These are phyloP conservation scores for Apophysomyces trapeziformis DNA, from an alignment of 371 early-diverging fungal species.

Conservation along the genomic window DNA sequence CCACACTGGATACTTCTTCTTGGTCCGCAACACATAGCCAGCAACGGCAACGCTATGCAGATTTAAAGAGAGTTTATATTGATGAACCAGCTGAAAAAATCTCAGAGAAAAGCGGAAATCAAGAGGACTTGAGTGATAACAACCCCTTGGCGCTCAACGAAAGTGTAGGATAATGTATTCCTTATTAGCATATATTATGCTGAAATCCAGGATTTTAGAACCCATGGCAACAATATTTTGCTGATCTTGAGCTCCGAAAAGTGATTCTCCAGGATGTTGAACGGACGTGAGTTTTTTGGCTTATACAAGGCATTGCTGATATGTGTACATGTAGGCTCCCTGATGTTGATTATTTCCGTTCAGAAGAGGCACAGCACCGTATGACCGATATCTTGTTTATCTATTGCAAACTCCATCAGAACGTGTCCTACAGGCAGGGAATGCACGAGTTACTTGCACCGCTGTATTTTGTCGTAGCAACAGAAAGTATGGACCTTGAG, in stretches of 20 bases:
- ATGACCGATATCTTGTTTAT: slow-evolving; percentile 88
- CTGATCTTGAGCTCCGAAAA: slow-evolving; percentile 83
- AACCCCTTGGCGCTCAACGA: slow-evolving; percentile 87
- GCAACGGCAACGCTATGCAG: slow-evolving; percentile 71
- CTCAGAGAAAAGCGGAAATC: slow-evolving; percentile 39
- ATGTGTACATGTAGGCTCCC: slow-evolving; percentile 69
- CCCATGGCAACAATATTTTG: slow-evolving; percentile 92
- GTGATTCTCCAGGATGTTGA: slow-evolving; percentile 91
- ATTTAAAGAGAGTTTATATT: slow-evolving; percentile 68
- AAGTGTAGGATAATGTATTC: slow-evolving; percentile 50
- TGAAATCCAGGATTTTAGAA: slow-evolving; percentile 52
- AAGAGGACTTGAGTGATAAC: slow-evolving; percentile 64
- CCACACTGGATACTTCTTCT: slow-evolving; percentile 53
- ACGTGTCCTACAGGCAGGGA: slow-evolving; percentile 94
- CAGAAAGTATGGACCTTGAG: slow-evolving; percentile 52
- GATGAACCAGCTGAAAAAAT: slow-evolving; percentile 64
- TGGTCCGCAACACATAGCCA: slow-evolving; percentile 67
- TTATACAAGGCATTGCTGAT: neutral
- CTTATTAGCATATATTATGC: neutral
- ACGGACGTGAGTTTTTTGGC: slow-evolving; percentile 70
- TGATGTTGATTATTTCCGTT: slow-evolving; percentile 81
- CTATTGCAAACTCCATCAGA: slow-evolving; percentile 87
- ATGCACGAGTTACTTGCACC: slow-evolving; percentile 96
- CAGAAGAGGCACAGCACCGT: slow-evolving; percentile 63
- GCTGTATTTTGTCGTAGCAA: slow-evolving; percentile 73